phyloP scores from a whole-genome alignment of 495 filamentous ascomycete genomes.

The Amniculicola lignicola region DNA sequence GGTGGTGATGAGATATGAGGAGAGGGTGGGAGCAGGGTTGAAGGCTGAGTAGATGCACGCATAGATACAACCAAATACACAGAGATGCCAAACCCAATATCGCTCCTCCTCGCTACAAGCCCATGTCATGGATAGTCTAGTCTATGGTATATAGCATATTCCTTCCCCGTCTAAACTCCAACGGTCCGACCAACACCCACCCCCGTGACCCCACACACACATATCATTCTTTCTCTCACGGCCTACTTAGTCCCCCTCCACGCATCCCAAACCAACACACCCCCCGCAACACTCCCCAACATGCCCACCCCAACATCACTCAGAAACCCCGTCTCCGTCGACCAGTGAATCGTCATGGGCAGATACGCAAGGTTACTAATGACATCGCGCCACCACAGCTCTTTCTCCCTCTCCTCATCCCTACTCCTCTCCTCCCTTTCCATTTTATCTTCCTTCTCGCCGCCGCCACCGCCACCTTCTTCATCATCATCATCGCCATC shows the following conservation, averaged over 20 bases:
- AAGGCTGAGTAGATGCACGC: too few species aligned
- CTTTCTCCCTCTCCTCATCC: constrained; percentile 46
- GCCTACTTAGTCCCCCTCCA: constrained; percentile 51
- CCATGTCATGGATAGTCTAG: too few species aligned
- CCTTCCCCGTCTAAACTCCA: too few species aligned
- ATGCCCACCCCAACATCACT: constrained; percentile 59
- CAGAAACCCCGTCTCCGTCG: constrained; percentile 64
- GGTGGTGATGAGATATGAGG: too few species aligned
- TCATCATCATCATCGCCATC: constrained; percentile 36
- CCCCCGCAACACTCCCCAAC: constrained; percentile 62
- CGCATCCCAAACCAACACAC: constrained; percentile 63
- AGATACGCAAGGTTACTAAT: constrained; percentile 55
- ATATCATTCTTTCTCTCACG: too few species aligned
- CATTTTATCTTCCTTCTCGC: constrained; percentile 39
- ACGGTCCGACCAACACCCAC: too few species aligned
- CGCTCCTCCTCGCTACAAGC: too few species aligned
- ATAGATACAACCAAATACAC: background rate
- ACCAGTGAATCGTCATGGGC: constrained; percentile 75
- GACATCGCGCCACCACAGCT: constrained; percentile 38
- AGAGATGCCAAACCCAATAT: background rate
- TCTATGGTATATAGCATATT: too few species aligned
- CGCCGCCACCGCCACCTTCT: constrained; percentile 36
- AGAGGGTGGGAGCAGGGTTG: too few species aligned
- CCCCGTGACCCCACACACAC: too few species aligned
- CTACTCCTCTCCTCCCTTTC: constrained; percentile 34